Base-by-base conservation (phyloP, 495 filamentous ascomycete species). In the Glutinoglossum americanum region DNA sequence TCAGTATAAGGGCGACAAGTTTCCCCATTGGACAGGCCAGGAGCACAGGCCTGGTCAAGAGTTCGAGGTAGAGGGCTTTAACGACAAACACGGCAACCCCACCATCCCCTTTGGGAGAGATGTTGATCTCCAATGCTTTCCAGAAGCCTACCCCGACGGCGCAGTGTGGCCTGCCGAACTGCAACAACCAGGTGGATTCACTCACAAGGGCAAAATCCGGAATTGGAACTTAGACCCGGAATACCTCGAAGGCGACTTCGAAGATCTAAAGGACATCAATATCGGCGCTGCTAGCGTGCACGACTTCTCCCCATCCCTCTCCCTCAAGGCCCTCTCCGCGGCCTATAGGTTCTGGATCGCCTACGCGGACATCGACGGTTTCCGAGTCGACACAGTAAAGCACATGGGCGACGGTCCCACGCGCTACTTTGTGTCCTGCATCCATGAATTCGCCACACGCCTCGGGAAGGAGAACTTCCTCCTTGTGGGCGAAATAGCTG, bases 281-380 rank as follows among this genome's bases (percentile, higher is more conserved):
- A 55, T 65, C 15, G 63, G 63, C 0, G 1, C 51, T 10, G 45
- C 54, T 26, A 13, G 2, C 15, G n/a, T 49, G 1, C 58, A 65
- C 9, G 47, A 32, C 23, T 65, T 65, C 41, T 35, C 19, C 15
- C 37, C 63, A 3, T 64, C 57, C 11, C 21, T 33, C 4, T 60
- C 63, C 1, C 55, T 65, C n/a, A 6, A 60, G 25, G 48, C 58
- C 0, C 51, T 65, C 19, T 58, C 47, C 51, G 1, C 57, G 37
- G 62, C 59, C 17, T 65, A 65, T 56, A 63, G 64, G 48, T 65
- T 63, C 58, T 65, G 63, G 63, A 65, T 65, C 21, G 63, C 62
- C 15, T 64, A 58, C 54, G 60, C 62, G 2, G 63, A 65, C 41
- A 49, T 65, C 1, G 63, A 65, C 33, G 63, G 63, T 0, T 65